A percentile compares a stretch with the other conserved stretches of the same genome.
phyloP scores from a whole-genome alignment of 768 basidiomycete species.

The Stropharia rugosoannulata region DNA sequence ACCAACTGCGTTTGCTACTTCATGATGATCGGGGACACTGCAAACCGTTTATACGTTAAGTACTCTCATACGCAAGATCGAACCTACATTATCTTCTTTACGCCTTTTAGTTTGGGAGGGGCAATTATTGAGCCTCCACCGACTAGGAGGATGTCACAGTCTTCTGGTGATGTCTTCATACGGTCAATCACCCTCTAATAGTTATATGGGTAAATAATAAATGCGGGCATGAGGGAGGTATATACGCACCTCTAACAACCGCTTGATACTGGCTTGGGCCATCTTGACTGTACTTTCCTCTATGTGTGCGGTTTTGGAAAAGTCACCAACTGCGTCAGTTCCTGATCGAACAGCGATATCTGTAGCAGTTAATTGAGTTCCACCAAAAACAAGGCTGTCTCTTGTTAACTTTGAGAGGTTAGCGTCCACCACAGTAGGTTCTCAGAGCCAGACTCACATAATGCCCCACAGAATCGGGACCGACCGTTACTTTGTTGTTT shows the following conservation, averaged over 20 bases:
- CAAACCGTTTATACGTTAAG: background rate
- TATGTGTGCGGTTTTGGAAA: constrained; percentile 13
- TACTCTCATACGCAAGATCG: background rate
- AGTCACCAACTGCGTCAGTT: constrained; percentile 18
- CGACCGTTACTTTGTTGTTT: constrained; percentile 45
- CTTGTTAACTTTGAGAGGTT: constrained; percentile 25
- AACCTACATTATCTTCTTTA: constrained; percentile 36
- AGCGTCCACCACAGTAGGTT: background rate
- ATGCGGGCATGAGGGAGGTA: background rate
- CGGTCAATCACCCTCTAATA: constrained; percentile 50
- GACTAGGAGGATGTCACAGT: constrained; percentile 58
- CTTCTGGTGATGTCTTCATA: constrained; percentile 65
- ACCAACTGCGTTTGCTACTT: constrained; percentile 64
- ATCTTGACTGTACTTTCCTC: constrained; percentile 9
- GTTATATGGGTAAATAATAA: constrained; percentile 20
- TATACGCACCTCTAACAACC: constrained; percentile 23
- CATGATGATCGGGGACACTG: constrained; percentile 31
- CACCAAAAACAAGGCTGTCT: constrained; percentile 57
- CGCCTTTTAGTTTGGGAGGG: constrained; percentile 49
- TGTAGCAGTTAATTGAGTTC: constrained; percentile 55
- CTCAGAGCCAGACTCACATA: constrained; percentile 15
- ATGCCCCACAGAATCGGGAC: constrained; percentile 68
- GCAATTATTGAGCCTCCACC: constrained; percentile 66
- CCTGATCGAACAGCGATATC: constrained; percentile 47
- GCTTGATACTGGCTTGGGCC: constrained; percentile 17